phyloP scores from a whole-genome alignment of 371 early-diverging fungal species.

The Edhazardia aedis region DNA sequence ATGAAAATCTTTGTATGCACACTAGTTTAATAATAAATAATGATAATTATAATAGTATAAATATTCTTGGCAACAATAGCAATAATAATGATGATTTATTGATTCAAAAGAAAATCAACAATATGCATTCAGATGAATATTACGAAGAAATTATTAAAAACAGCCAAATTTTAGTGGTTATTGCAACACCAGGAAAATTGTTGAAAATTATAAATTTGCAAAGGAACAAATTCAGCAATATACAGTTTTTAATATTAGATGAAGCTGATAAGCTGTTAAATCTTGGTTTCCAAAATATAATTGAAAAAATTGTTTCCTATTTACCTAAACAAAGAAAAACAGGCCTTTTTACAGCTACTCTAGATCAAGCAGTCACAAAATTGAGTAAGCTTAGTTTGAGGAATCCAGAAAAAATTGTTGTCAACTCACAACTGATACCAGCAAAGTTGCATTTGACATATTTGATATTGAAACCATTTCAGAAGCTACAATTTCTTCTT shows the following conservation, averaged over 20 bases:
- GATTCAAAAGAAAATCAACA: too few species aligned
- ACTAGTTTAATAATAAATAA: too few species aligned
- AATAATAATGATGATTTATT: too few species aligned
- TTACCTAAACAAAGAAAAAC: slow-evolving; percentile 12
- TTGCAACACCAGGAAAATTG: slow-evolving; percentile 86
- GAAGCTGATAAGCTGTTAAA: slow-evolving; percentile 81
- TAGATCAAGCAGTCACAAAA: background rate
- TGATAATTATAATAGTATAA: too few species aligned
- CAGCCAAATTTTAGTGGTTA: slow-evolving; percentile 49
- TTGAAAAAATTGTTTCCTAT: slow-evolving; percentile 8
- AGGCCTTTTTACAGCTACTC: slow-evolving; percentile 28
- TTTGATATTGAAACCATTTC: background rate
- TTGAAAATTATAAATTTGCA: slow-evolving; percentile 58
- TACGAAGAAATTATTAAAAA: background rate
- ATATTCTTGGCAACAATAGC: too few species aligned
- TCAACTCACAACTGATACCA: background rate
- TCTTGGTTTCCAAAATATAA: slow-evolving; percentile 17
- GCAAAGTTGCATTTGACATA: background rate
- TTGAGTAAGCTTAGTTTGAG: background rate
- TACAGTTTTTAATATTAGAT: slow-evolving; percentile 54
- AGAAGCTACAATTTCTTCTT: background rate
- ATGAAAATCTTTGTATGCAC: too few species aligned
- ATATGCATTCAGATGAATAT: too few species aligned
- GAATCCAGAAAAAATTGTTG: background rate
- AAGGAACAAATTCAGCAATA: slow-evolving; percentile 49